Percentiles rank a stretch among this genome's conserved stretches.
Conservation (phyloP, 116 monocot species). For the Papilionanthe hybrid region DNA sequence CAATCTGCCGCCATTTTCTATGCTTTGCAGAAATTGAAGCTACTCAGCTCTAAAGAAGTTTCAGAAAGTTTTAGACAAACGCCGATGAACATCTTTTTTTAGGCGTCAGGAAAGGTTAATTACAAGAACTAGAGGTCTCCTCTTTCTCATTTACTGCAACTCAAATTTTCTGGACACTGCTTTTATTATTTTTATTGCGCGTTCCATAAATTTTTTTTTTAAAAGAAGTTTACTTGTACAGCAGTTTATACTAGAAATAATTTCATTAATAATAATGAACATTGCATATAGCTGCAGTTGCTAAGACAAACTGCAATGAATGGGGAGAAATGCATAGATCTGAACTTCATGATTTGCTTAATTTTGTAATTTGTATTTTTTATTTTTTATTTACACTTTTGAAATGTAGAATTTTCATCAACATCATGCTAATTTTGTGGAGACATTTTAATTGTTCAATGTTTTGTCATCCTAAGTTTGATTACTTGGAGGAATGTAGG, state of each 20-base stretch:
- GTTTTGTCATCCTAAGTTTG: too few species aligned
- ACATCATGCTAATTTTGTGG: not conserved
- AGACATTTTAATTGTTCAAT: too few species aligned
- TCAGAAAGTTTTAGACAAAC: conserved; percentile 26
- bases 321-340: too few species aligned
- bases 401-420: not conserved
- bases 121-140: not conserved
- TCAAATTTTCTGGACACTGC: not conserved
- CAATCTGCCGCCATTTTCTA: not conserved
- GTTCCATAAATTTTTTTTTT: not conserved
- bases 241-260: not conserved
- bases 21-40: conserved; percentile 57
- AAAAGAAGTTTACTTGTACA: not conserved
- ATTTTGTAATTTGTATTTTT: too few species aligned
- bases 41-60: conserved; percentile 40
- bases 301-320: not conserved
- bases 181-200: not conserved
- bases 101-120: not conserved
- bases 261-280: not conserved
- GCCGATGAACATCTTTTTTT: not conserved
- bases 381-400: not conserved
- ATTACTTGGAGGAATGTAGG: too few species aligned
- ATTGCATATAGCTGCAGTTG: not conserved
- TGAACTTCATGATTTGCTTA: too few species aligned
- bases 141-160: too few species aligned